These are phyloP conservation scores for Davidsoniella eucalypti DNA, from an alignment of 2,329 filamentous ascomycete species.

Conservation along the genomic window DNA sequence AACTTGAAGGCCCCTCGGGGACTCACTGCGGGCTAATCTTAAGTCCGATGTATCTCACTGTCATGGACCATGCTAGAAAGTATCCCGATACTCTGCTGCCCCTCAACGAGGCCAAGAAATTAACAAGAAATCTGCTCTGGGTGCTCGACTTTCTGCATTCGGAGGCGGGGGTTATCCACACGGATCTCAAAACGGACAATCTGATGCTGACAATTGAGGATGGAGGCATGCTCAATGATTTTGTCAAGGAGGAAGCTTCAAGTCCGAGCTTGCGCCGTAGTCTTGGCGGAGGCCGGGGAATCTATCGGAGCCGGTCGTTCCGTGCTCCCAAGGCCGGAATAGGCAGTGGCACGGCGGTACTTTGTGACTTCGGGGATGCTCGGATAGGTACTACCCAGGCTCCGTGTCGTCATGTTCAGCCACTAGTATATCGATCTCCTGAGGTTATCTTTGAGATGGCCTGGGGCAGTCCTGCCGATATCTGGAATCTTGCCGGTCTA, in stretches of 20 bases:
- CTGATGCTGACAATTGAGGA: constrained; percentile 12
- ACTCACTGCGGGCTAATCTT: constrained; percentile 8
- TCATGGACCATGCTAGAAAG: constrained; percentile 5
- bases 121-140: constrained; percentile 5
- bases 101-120: background rate
- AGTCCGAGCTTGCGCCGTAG: background rate
- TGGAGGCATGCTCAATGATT: constrained; percentile 9
- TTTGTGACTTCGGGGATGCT: constrained; percentile 11
- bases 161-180: constrained; percentile 9
- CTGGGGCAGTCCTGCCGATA: constrained; percentile 10
- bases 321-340: background rate
- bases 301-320: constrained; percentile 6
- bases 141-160: constrained; percentile 11
- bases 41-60: constrained; percentile 8
- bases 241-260: background rate
- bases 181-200: constrained; percentile 12
- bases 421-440: constrained; percentile 8
- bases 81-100: constrained; percentile 5
- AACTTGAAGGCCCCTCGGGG: constrained; percentile 1
- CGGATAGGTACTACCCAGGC: constrained; percentile 6
- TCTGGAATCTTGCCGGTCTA: constrained; percentile 10
- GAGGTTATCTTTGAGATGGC: constrained; percentile 11
- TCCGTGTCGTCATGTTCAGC: constrained; percentile 6
- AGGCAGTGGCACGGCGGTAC: constrained; percentile 1
- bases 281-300: background rate